A percentile compares a stretch with the other conserved stretches of the same genome.
phyloP scores from a whole-genome alignment of 1,139 yeast genomes.

The Entelexis sorbosivorans region DNA sequence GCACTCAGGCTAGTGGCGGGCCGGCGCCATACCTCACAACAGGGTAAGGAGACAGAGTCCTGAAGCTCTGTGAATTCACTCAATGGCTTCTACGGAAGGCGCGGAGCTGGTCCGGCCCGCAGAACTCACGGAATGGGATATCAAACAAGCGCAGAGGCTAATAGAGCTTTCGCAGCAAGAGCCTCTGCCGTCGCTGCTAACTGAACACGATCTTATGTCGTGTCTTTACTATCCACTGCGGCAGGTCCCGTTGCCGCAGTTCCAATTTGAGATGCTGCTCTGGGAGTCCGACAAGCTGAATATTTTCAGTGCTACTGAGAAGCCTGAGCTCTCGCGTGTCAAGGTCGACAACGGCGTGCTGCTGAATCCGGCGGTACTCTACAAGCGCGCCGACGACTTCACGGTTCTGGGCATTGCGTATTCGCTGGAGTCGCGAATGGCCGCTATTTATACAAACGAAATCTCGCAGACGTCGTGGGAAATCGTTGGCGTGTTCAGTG shows the following conservation, averaged over 20 bases:
- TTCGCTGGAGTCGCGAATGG: neutral
- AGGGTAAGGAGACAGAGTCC: too few relatives aligned
- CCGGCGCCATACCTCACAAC: too few relatives aligned
- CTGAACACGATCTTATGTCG: neutral
- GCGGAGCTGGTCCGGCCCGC: neutral
- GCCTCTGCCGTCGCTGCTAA: neutral
- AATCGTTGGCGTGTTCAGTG: conserved; percentile 17
- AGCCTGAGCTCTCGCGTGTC: neutral
- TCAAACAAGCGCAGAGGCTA: neutral
- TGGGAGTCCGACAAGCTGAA: conserved; percentile 19
- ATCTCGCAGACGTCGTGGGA: conserved; percentile 17
- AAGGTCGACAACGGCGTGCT: neutral
- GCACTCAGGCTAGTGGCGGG: too few relatives aligned
- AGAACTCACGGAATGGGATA: neutral
- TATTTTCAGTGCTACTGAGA: conserved; percentile 7
- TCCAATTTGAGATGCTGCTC: conserved; percentile 14
- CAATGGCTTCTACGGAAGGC: neutral
- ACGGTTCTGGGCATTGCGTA: conserved; percentile 17
- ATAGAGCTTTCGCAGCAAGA: neutral
- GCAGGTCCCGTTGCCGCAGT: conserved; percentile 12
- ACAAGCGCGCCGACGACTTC: conserved; percentile 18
- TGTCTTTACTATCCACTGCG: conserved; percentile 13
- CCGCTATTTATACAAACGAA: conserved; percentile 18
- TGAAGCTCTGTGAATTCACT: neutral
- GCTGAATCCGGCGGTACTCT: neutral